phyloP scores from a whole-genome alignment of 306 rosid genomes.

The Prunus mume region DNA sequence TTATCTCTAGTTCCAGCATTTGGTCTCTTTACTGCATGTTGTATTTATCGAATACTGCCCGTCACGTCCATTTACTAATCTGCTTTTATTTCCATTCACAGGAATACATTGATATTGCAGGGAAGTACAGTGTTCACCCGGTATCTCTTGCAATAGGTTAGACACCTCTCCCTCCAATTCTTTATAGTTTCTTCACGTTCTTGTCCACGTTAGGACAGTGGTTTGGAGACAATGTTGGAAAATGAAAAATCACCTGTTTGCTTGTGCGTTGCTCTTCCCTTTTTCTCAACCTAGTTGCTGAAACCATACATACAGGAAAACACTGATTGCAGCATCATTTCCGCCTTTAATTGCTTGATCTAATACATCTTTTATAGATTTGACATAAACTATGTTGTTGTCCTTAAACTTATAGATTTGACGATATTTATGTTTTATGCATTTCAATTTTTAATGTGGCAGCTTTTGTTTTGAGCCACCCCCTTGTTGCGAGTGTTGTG shows the following conservation, averaged over 20 bases:
- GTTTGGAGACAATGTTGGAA: neutral
- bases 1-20: neutral
- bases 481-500: conserved; percentile 77
- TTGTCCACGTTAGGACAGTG: neutral
- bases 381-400: neutral
- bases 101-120: conserved; percentile 65
- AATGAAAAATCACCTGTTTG: neutral
- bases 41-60: neutral
- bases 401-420: neutral
- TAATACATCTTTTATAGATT: neutral
- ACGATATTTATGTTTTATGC: neutral
- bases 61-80: conserved; percentile 9
- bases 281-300: neutral
- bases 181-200: neutral
- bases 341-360: neutral
- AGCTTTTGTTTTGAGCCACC: conserved; percentile 89
- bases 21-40: neutral
- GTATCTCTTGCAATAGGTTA: conserved; percentile 85
- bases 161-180: conserved; percentile 16
- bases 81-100: conserved; percentile 35
- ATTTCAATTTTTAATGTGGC: conserved; percentile 23
- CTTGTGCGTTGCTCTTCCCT: neutral
- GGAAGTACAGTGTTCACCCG: conserved; percentile 65
- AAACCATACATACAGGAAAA: neutral
- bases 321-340: neutral